These are phyloP conservation scores for Tricholoma matsutake DNA, from an alignment of 768 basidiomycete species.

Conservation along the genomic window DNA sequence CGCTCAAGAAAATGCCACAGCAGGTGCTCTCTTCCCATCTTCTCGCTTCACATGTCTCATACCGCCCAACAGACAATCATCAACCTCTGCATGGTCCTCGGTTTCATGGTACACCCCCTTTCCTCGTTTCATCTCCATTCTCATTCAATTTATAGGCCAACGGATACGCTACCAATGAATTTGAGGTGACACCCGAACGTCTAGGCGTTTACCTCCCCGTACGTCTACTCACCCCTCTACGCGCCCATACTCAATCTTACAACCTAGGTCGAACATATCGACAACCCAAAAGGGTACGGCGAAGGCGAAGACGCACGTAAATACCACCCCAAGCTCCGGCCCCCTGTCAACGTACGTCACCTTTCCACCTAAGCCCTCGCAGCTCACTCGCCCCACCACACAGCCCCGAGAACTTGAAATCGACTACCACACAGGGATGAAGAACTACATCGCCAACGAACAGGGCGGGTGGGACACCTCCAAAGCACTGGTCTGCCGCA, in stretches of 20 bases:
- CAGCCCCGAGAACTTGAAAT: conserved; percentile 82
- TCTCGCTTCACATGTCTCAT: conserved; percentile 2
- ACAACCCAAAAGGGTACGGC: conserved; percentile 90
- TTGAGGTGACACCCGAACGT: conserved; percentile 81
- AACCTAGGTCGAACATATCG: conserved; percentile 76
- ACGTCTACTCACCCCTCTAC: conserved; percentile 18
- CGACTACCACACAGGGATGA: conserved; percentile 87
- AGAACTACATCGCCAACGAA: conserved; percentile 92
- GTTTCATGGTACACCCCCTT: conserved; percentile 64
- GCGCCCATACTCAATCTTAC: background rate
- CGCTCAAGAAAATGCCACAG: conserved; percentile 66
- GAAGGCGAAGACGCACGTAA: conserved; percentile 78
- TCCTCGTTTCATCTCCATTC: background rate
- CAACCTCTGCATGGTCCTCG: conserved; percentile 86
- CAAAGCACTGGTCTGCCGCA: conserved; percentile 69
- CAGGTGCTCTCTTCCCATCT: conserved; percentile 45
- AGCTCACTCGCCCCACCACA: background rate
- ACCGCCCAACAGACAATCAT: conserved; percentile 62
- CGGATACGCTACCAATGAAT: conserved; percentile 79
- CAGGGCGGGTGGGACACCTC: conserved; percentile 86
- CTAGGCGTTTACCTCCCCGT: conserved; percentile 85
- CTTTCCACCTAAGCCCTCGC: background rate
- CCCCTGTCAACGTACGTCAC: conserved; percentile 68
- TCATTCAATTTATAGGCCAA: conserved; percentile 48
- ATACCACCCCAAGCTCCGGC: conserved; percentile 73